phyloP scores from a whole-genome alignment of 2,329 filamentous ascomycete genomes.

The Arthrobotrys conoides region DNA sequence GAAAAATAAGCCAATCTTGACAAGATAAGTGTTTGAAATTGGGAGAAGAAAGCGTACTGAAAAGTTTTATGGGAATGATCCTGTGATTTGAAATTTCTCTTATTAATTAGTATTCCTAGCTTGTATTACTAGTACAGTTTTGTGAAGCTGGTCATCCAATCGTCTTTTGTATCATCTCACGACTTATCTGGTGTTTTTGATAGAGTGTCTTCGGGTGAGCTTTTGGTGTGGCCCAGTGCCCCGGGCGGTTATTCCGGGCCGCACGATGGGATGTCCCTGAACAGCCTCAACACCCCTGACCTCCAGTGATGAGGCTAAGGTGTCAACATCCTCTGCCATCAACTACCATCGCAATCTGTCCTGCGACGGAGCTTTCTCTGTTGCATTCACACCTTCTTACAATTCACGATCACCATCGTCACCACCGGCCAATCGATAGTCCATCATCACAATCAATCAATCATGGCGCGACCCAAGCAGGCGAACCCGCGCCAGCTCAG shows the following conservation, averaged over 20 bases:
- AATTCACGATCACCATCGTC: not conserved
- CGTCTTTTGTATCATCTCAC: not conserved
- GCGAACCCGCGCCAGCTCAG: conserved; percentile 59
- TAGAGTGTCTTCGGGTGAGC: not conserved
- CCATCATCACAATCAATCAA: not conserved
- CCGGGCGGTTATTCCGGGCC: conserved; percentile 39
- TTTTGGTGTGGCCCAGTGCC: not conserved
- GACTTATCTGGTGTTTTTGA: not conserved
- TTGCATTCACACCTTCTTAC: not conserved
- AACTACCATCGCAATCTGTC: not conserved
- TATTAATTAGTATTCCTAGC: no score
- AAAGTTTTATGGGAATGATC: not conserved
- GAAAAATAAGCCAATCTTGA: conserved; percentile 30
- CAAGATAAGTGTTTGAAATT: not conserved
- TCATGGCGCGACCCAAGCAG: conserved; percentile 60
- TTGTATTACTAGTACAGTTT: conserved; percentile 17
- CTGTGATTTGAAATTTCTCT: not conserved
- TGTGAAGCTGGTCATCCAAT: not conserved
- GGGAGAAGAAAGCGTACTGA: not conserved
- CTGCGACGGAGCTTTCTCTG: conserved; percentile 24
- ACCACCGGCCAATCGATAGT: not conserved
- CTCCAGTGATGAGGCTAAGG: conserved; percentile 49
- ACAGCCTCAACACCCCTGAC: conserved; percentile 39
- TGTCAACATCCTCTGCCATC: conserved; percentile 49
- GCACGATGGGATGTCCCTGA: conserved; percentile 42